Conservation (phyloP, 2,329 filamentous ascomycete genomes). For the Scytalidium lignicola region DNA sequence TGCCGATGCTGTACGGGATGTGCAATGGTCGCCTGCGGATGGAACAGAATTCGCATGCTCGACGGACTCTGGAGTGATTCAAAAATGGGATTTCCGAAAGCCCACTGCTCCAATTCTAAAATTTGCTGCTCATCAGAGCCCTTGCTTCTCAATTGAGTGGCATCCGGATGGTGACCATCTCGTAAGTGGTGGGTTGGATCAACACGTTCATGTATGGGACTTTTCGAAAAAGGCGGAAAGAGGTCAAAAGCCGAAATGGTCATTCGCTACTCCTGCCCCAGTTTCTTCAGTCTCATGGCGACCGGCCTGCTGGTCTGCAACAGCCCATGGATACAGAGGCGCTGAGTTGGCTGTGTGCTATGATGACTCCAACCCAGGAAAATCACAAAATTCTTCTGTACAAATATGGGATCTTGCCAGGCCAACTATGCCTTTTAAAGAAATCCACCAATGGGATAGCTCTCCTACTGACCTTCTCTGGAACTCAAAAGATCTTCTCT, state of each 20-base stretch:
- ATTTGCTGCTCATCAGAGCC: constrained; percentile 57
- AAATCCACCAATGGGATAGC: constrained; percentile 54
- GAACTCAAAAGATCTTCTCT: constrained; percentile 60
- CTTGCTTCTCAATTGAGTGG: constrained; percentile 58
- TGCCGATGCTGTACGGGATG: constrained; percentile 53
- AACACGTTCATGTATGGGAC: constrained; percentile 61
- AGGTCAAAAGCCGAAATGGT: constrained; percentile 59
- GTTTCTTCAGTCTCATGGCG: constrained; percentile 58
- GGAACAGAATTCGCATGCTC: constrained; percentile 60
- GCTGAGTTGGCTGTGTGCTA: constrained; percentile 60
- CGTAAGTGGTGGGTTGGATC: constrained; percentile 58
- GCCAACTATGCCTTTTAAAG: constrained; percentile 61
- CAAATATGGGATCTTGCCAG: constrained; percentile 67
- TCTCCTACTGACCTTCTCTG: constrained; percentile 56
- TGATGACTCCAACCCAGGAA: constrained; percentile 48
- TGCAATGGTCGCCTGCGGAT: constrained; percentile 60
- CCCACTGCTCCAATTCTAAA: constrained; percentile 47
- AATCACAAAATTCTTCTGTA: constrained; percentile 52
- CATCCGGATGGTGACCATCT: constrained; percentile 64
- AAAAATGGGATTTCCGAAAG: constrained; percentile 61
- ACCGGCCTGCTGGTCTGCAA: constrained; percentile 60
- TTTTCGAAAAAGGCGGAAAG: constrained; percentile 55
- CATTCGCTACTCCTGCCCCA: constrained; percentile 55
- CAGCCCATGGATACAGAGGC: constrained; percentile 52
- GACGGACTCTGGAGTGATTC: constrained; percentile 55